These are phyloP conservation scores for Usnea hakonensis DNA, from an alignment of 495 filamentous ascomycete genomes.

Conservation along the genomic window DNA sequence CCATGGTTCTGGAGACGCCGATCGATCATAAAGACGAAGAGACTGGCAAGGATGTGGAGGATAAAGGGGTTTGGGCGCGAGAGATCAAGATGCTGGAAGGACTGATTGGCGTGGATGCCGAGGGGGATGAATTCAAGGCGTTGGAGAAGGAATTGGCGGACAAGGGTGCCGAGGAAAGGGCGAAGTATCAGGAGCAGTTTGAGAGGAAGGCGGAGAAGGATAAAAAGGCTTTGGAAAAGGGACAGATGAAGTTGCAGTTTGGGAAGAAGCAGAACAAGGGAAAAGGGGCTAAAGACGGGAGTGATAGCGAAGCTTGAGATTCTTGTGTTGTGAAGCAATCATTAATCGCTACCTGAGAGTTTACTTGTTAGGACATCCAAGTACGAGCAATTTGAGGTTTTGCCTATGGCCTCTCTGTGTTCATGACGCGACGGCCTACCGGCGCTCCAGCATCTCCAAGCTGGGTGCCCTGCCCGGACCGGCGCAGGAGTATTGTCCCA, in stretches of 20 bases:
- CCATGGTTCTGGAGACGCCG: conserved; percentile 92
- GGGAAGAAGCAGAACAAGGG: conserved; percentile 19
- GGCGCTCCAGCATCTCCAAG: background rate
- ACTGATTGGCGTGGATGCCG: conserved; percentile 71
- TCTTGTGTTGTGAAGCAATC: background rate
- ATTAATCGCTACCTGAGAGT: background rate
- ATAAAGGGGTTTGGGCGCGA: conserved; percentile 69
- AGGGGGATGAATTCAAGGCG: conserved; percentile 57
- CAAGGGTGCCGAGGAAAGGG: conserved; percentile 59
- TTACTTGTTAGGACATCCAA: background rate
- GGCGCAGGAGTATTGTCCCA: background rate
- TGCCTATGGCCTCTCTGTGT: background rate
- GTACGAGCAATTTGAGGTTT: background rate
- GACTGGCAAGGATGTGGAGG: conserved; percentile 48
- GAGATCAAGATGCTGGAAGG: conserved; percentile 87
- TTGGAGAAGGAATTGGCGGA: conserved; percentile 58
- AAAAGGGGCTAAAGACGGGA: conserved; percentile 10
- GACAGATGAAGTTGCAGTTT: conserved; percentile 18
- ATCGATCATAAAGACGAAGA: conserved; percentile 55
- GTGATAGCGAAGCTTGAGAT: conserved; percentile 4
- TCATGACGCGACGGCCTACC: background rate
- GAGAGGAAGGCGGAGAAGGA: conserved; percentile 51
- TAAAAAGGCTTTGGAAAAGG: conserved; percentile 21
- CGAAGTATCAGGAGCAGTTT: conserved; percentile 67
- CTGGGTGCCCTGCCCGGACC: background rate